phyloP scores from a whole-genome alignment of 1,139 yeast genomes.

The Yamadazyma trypodendri region DNA sequence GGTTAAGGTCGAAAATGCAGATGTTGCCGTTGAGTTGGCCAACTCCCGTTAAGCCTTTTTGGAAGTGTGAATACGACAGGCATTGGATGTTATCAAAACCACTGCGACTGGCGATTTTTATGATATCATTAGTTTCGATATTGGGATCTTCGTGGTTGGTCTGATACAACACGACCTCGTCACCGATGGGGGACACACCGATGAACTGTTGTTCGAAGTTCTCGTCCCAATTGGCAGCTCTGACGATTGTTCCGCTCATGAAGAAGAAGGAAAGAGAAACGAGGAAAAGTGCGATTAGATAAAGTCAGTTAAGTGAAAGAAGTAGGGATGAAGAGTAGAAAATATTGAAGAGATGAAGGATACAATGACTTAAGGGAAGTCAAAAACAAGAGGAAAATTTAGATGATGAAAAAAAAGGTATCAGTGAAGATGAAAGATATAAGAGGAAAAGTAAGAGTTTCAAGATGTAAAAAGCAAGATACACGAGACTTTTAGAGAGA shows the following conservation, averaged over 20 bases:
- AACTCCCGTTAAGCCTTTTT: constrained; percentile 63
- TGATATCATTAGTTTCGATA: constrained; percentile 37
- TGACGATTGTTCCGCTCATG: constrained; percentile 29
- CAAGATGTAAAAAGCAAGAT: no score
- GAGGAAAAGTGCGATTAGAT: no score
- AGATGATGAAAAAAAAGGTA: no score
- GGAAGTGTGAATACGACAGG: constrained; percentile 58
- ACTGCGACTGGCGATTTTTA: constrained; percentile 50
- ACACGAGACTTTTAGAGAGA: no score
- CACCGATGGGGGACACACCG: constrained; percentile 67
- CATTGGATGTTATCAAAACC: constrained; percentile 77
- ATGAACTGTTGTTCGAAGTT: constrained; percentile 56
- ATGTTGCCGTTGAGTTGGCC: constrained; percentile 75
- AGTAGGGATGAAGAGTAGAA: no score
- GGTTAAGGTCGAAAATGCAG: constrained; percentile 58
- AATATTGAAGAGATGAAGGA: no score
- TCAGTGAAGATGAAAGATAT: no score
- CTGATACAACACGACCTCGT: constrained; percentile 61
- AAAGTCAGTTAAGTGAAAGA: no score
- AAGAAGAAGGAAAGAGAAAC: no score
- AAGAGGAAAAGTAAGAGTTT: no score
- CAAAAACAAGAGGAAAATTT: no score
- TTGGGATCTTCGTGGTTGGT: constrained; percentile 45
- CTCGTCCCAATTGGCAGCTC: constrained; percentile 61
- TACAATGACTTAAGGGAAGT: no score